Evolutionary conservation across 2,329 filamentous ascomycete genomes (phyloP).

Genomic region (Colletotrichum karsti): DNA sequence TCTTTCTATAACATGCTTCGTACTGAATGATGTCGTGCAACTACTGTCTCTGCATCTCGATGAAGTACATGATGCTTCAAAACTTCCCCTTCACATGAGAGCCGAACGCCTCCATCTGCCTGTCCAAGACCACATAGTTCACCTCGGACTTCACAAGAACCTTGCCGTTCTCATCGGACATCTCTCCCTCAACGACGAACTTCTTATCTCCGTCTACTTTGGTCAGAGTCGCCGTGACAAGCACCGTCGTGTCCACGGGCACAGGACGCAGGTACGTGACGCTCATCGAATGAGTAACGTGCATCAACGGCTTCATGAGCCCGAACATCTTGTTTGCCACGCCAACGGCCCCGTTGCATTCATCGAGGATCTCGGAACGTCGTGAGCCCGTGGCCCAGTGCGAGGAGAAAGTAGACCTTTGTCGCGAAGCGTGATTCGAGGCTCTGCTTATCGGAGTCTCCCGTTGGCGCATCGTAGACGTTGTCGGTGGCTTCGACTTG

Average conservation of each 20-base stretch:
- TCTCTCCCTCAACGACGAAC: not conserved
- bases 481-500: not conserved
- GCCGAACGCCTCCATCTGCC: not conserved
- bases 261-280: not conserved
- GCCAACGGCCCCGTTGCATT: not conserved
- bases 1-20: no score
- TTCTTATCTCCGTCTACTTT: not conserved
- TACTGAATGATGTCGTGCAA: not conserved
- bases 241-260: not conserved
- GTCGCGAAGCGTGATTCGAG: not conserved
- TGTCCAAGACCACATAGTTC: not conserved
- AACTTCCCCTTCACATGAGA: not conserved
- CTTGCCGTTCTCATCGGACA: not conserved
- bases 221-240: not conserved
- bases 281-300: not conserved
- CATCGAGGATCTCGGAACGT: not conserved
- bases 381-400: not conserved
- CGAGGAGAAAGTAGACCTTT: not conserved
- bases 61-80: no score
- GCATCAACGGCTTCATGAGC: not conserved
- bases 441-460: fast-evolving
- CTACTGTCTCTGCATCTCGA: no score
- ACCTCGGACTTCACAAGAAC: not conserved
- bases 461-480: fast-evolving
- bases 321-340: not conserved